Conservation (phyloP, 2,329 filamentous ascomycete species). For the Cercospora citrullina region DNA sequence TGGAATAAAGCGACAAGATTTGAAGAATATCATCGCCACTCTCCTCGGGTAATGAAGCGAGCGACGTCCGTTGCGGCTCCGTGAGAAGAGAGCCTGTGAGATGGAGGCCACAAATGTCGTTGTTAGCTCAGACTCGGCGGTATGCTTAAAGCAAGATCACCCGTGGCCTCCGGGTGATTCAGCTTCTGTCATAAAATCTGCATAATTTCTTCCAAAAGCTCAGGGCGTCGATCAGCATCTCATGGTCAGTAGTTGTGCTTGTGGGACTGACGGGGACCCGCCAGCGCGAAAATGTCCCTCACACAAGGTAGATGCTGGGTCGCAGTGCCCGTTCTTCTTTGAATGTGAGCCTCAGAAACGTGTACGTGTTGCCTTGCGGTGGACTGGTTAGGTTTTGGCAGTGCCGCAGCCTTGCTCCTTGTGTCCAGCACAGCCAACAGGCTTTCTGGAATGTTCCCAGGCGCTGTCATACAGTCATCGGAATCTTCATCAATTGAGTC, state of each 20-base stretch:
- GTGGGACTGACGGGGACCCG: no score
- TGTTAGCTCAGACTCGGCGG: background rate
- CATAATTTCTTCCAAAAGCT: background rate
- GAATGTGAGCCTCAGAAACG: background rate
- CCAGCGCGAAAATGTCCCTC: background rate
- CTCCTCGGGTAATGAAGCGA: no score
- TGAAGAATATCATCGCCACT: no score
- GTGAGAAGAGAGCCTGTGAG: no score
- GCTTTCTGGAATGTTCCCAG: background rate
- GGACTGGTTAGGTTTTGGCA: background rate
- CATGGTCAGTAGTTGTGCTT: background rate
- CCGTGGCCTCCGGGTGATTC: background rate
- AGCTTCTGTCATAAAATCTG: background rate
- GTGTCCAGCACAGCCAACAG: background rate
- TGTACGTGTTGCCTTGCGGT: background rate
- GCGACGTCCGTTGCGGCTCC: no score
- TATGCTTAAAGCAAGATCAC: background rate
- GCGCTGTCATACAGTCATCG: background rate
- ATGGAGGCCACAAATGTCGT: background rate
- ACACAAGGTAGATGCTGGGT: background rate
- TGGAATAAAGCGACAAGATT: no score
- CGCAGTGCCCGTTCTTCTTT: background rate
- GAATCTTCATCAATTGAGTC: background rate
- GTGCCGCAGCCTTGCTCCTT: background rate
- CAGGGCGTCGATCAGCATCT: background rate